Evolutionary conservation across 192 early-diverging fungal genomes (phyloP).

Genomic region (Powellomyces hirtus): DNA sequence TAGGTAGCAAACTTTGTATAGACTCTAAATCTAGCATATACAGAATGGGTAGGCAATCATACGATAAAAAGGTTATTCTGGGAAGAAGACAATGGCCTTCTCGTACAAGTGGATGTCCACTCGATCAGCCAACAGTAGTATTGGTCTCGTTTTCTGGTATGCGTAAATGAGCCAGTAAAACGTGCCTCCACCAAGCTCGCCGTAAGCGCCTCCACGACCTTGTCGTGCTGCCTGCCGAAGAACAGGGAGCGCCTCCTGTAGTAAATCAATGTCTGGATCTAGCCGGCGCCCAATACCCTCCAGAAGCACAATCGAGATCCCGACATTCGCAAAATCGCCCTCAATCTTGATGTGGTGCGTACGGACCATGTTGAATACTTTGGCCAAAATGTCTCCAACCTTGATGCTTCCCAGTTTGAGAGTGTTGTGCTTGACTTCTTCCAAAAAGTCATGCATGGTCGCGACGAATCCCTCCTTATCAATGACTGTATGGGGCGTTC

Average conservation of each 20-base stretch:
- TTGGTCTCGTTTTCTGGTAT: constrained; percentile 4
- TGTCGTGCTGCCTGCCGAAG: constrained; percentile 14
- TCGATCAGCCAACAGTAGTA: constrained; percentile 4
- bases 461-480: constrained; percentile 76
- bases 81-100: constrained; percentile 12
- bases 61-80: neutral
- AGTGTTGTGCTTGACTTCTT: constrained; percentile 55
- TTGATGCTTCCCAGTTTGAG: constrained; percentile 77
- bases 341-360: constrained; percentile 89
- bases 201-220: constrained; percentile 10
- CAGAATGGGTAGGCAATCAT: too few relatives aligned
- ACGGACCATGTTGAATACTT: constrained; percentile 85
- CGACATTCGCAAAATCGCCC: constrained; percentile 92
- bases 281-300: constrained; percentile 92
- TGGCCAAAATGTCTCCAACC: constrained; percentile 75
- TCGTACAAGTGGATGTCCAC: constrained; percentile 9
- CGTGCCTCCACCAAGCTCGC: neutral
- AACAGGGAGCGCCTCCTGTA: constrained; percentile 55
- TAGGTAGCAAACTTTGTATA: too few relatives aligned
- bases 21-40: too few relatives aligned
- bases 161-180: neutral
- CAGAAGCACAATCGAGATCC: constrained; percentile 85
- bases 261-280: constrained; percentile 87
- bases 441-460: constrained; percentile 77
- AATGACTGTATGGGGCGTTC: constrained; percentile 66